Conservation (phyloP, 2,329 filamentous ascomycete species). For the Hypoxylon sp. region DNA sequence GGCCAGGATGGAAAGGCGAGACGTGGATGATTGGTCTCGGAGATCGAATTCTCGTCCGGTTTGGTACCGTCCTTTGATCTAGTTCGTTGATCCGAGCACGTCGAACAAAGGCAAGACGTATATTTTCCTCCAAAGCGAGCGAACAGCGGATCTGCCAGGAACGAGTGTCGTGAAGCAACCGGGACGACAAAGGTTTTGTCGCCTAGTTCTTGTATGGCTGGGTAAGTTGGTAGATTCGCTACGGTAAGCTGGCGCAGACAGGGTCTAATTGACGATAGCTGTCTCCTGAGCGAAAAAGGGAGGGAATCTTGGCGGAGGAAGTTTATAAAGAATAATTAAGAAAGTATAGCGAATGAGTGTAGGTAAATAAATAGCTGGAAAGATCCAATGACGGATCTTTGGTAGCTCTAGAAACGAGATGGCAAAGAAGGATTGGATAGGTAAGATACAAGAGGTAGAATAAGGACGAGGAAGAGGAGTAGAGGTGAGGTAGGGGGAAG, state of each 20-base stretch:
- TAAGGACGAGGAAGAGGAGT: conserved; percentile 46
- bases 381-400: conserved; percentile 41
- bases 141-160: conserved; percentile 46
- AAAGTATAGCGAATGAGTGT: conserved; percentile 54
- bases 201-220: conserved; percentile 32
- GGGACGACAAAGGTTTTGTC: conserved; percentile 46
- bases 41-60: conserved; percentile 28
- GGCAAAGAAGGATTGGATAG: conserved; percentile 51
- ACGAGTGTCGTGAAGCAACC: conserved; percentile 49
- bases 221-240: conserved; percentile 24
- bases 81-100: conserved; percentile 43
- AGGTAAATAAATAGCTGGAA: conserved; percentile 48
- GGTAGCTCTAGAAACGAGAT: conserved; percentile 42
- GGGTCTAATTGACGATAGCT: conserved; percentile 29
- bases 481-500: conserved; percentile 45
- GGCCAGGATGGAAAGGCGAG: conserved; percentile 41
- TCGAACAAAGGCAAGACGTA: conserved; percentile 51
- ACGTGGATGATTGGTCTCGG: conserved; percentile 27
- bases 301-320: conserved; percentile 41
- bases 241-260: conserved; percentile 36
- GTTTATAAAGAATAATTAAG: conserved; percentile 51
- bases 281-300: conserved; percentile 41
- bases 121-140: conserved; percentile 50
- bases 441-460: conserved; percentile 54
- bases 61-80: conserved; percentile 46